Conservation (phyloP, 352 stramenopile genomes). For the Globisporangium iwayamae region DNA sequence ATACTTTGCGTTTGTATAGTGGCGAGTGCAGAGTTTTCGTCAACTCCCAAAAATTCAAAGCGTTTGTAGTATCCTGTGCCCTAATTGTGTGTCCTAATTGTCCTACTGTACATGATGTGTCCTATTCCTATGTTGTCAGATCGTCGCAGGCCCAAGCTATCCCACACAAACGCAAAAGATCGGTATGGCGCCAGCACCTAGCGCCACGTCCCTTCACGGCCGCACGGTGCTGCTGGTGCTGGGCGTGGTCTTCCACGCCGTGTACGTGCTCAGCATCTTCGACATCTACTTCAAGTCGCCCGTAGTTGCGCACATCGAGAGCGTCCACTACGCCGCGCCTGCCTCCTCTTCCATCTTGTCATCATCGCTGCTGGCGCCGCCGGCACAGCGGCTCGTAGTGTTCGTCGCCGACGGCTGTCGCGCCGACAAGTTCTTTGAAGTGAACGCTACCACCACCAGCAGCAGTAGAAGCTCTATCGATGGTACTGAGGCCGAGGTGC, state of each 20-base stretch:
- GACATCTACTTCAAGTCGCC: conserved; percentile 90
- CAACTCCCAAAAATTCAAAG: too few relatives aligned
- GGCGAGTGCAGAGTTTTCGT: too few relatives aligned
- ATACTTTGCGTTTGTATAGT: too few relatives aligned
- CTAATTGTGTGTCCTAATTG: too few relatives aligned
- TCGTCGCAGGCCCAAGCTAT: too few relatives aligned
- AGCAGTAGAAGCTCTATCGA: conserved; percentile 2
- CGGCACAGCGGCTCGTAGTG: conserved; percentile 65
- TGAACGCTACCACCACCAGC: conserved; percentile 22
- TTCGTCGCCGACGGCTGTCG: conserved; percentile 84
- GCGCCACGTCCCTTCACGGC: too few relatives aligned
- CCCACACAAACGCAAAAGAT: too few relatives aligned
- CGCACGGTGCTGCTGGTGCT: conserved; percentile 44
- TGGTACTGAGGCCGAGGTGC: conserved; percentile 12
- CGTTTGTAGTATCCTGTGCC: too few relatives aligned
- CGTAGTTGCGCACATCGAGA: conserved; percentile 66
- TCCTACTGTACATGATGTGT: too few relatives aligned
- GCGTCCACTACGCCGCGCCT: conserved; percentile 28
- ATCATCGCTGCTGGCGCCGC: conserved; percentile 22
- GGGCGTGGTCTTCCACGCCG: conserved; percentile 71
- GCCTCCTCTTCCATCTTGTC: conserved; percentile 21
- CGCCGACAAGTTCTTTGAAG: conserved; percentile 83
- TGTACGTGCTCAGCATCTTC: conserved; percentile 89
- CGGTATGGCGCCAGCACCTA: too few relatives aligned
- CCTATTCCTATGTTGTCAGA: too few relatives aligned